Evolutionary conservation across 2,329 filamentous ascomycete genomes (phyloP), one percentile per base, ranked within the genome.

Genomic region (Aspergillus pseudoviridinutans): DNA sequence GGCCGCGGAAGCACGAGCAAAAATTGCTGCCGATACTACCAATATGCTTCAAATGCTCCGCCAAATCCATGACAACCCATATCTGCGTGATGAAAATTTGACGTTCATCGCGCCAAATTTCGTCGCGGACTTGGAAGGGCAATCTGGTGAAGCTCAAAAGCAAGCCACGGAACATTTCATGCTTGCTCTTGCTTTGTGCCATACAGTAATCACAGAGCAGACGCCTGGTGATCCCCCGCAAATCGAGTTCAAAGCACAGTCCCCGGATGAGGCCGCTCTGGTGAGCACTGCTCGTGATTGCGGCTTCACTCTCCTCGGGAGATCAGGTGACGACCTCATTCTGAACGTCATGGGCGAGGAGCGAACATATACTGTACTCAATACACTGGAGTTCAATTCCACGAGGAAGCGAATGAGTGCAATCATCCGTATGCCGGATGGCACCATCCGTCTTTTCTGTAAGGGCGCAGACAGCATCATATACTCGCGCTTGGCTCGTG

Each of bases 381-480:
- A 96, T 75, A 96, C 90, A 1, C 87, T 99, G 41, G 94, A 99
- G 72, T 99, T 99, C 80, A 97, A 97, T 73, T 97, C 93, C 0
- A 92, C 89, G 47, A 85, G 94, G 68, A 99, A 99, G 78, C 86
- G 94, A 64, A 99, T 99, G 94, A 97, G 92, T 75, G 91, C 92
- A 2, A 97, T 99, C 64, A 87, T 99, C 52, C 85, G 90, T 57
- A 96, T 97, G 92, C 93, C 94, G 0, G 86, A 97, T 72, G 89
- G 90, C 44, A 87, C 83, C 58, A 97, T 99, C 60, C 82, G 94
- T 55, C 82, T 99, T 1, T 96, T 95, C 76, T 99, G 94, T 81
- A 99, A 99, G 78, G 94, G 94, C 62, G 94, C 94, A 35, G 94
- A 99, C 73, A 97, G 91, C 68, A 89, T 97, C 67, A 97, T 99